phyloP scores from a whole-genome alignment of 2,329 filamentous ascomycete genomes.

The Zasmidium cellare region DNA sequence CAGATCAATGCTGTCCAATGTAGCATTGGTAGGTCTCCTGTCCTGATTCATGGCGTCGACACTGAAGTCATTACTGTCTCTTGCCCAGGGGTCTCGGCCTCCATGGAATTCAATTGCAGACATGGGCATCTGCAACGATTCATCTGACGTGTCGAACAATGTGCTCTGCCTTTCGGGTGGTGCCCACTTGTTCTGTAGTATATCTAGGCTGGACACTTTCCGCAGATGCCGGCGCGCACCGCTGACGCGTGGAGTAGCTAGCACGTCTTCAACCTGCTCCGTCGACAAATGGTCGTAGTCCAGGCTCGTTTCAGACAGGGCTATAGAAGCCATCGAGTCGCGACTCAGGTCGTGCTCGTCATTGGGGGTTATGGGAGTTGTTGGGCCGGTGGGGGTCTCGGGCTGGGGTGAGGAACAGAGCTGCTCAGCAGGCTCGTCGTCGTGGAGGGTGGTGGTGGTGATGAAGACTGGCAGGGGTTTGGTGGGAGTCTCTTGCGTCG shows the following conservation, averaged over 20 bases:
- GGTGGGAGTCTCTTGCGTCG: slow-evolving; percentile 14
- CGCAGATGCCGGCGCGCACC: slow-evolving; percentile 27
- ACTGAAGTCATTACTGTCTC: slow-evolving; percentile 10
- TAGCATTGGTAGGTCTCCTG: slow-evolving; percentile 15
- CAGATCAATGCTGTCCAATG: slow-evolving; percentile 19
- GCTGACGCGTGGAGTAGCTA: slow-evolving; percentile 32
- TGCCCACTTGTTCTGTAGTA: slow-evolving; percentile 32
- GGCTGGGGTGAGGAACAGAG: slow-evolving; percentile 19
- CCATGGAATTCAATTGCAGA: slow-evolving; percentile 21
- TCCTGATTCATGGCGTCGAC: slow-evolving; percentile 4
- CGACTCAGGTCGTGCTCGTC: slow-evolving; percentile 24
- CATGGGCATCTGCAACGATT: slow-evolving; percentile 22
- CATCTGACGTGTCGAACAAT: slow-evolving; percentile 31
- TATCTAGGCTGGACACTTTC: slow-evolving; percentile 35
- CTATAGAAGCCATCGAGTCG: slow-evolving; percentile 33
- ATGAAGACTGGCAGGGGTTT: slow-evolving; percentile 19
- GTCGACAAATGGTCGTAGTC: slow-evolving; percentile 34
- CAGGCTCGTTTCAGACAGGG: slow-evolving; percentile 31
- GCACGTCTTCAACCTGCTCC: slow-evolving; percentile 31
- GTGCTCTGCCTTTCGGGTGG: slow-evolving; percentile 28
- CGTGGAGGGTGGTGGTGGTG: slow-evolving; percentile 21
- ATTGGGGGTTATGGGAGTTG: slow-evolving; percentile 13
- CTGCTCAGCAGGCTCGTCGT: slow-evolving; percentile 20
- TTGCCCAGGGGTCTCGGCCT: slow-evolving; percentile 16
- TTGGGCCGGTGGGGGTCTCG: slow-evolving; percentile 14